A percentile compares a stretch with the other conserved stretches of the same genome.
Conservation (phyloP, 2,329 filamentous ascomycete genomes). For the Pseudocercospora crystallina region DNA sequence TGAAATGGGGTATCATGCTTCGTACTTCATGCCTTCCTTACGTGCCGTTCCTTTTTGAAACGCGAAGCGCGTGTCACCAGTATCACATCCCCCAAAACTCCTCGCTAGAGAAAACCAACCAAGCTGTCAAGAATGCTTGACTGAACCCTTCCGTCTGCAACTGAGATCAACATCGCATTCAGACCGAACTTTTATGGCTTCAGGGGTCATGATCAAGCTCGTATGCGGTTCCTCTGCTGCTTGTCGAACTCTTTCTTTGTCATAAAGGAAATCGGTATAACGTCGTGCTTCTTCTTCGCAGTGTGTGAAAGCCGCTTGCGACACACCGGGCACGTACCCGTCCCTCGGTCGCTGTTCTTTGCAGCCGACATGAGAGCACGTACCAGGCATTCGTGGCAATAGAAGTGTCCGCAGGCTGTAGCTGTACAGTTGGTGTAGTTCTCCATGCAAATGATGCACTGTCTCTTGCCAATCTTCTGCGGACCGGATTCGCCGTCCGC, state of each 20-base stretch:
- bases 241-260: constrained; percentile 22
- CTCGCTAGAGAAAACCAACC: constrained; percentile 13
- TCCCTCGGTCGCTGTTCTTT: constrained; percentile 46
- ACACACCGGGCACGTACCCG: constrained; percentile 48
- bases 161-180: too few relatives aligned
- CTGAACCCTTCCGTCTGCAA: background rate
- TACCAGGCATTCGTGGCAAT: constrained; percentile 63
- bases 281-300: constrained; percentile 20
- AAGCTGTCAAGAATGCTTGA: constrained; percentile 10
- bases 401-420: constrained; percentile 62
- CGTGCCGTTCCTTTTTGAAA: constrained; percentile 6
- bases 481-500: constrained; percentile 26
- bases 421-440: constrained; percentile 59
- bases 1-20: constrained; percentile 4
- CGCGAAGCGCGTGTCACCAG: constrained; percentile 2
- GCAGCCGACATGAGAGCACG: constrained; percentile 60
- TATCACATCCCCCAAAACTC: background rate
- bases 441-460: constrained; percentile 67
- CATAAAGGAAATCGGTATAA: constrained; percentile 27
- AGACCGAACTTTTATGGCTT: too few relatives aligned
- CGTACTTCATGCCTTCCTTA: too few relatives aligned
- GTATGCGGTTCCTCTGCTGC: constrained; percentile 4
- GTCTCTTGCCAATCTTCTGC: constrained; percentile 45
- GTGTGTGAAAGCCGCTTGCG: constrained; percentile 21
- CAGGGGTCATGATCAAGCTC: too few relatives aligned